These are phyloP conservation scores for Saccharomyces hybrid DNA, from an alignment of 1,139 yeast species.

Conservation along the genomic window DNA sequence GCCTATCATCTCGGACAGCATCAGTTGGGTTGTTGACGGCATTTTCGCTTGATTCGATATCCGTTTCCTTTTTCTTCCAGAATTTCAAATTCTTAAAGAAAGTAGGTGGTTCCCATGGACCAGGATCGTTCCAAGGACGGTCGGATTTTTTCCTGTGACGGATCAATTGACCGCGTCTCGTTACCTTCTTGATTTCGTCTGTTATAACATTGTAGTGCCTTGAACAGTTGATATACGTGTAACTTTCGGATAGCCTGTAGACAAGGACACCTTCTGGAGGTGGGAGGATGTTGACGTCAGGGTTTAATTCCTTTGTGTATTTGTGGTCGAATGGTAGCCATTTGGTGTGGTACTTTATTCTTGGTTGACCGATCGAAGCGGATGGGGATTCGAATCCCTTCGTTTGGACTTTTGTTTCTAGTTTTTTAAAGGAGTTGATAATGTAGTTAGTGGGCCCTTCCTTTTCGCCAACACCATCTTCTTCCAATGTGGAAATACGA, in stretches of 20 bases:
- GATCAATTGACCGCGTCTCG: constrained; percentile 53
- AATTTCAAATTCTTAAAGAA: constrained; percentile 28
- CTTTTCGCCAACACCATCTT: neutral
- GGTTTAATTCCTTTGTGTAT: constrained; percentile 42
- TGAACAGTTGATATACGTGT: constrained; percentile 75
- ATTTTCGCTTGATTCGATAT: constrained; percentile 11
- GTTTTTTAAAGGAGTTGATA: neutral
- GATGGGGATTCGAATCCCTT: neutral
- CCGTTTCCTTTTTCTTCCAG: constrained; percentile 31
- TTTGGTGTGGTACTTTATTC: constrained; percentile 47
- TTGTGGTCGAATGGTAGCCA: constrained; percentile 74
- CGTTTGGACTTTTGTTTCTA: constrained; percentile 1
- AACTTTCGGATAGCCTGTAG: constrained; percentile 73
- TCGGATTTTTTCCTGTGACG: constrained; percentile 48
- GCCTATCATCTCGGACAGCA: constrained; percentile 45
- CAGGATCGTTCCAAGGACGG: constrained; percentile 90
- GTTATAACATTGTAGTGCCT: constrained; percentile 61
- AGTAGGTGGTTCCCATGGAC: constrained; percentile 34
- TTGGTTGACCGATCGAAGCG: constrained; percentile 4
- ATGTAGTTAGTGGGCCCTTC: neutral
- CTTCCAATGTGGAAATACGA: neutral
- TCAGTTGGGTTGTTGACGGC: constrained; percentile 4
- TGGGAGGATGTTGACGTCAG: constrained; percentile 49
- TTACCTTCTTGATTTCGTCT: constrained; percentile 55
- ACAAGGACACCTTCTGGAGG: constrained; percentile 92